Evolutionary conservation across 768 basidiomycete species (phyloP).

Genomic region (Dictyophora rubrovolvata): DNA sequence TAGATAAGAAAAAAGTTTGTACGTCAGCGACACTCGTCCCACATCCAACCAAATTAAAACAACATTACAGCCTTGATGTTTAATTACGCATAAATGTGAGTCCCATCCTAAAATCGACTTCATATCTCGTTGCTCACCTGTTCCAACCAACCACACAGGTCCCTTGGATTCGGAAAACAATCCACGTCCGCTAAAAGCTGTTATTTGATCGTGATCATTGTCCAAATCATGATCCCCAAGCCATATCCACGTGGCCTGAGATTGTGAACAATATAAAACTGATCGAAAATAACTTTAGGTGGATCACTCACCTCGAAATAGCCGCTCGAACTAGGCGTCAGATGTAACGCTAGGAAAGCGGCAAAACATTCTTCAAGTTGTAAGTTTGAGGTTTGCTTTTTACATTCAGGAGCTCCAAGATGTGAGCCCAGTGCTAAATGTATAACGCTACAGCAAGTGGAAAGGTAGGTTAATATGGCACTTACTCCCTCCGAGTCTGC

Average conservation of each 20-base stretch:
- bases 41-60: background rate
- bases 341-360: slow-evolving; percentile 56
- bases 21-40: background rate
- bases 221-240: slow-evolving; percentile 77
- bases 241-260: slow-evolving; percentile 70
- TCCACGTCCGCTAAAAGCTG: slow-evolving; percentile 56
- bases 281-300: background rate
- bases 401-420: slow-evolving; percentile 25
- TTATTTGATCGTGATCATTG: slow-evolving; percentile 33
- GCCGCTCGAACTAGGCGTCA: slow-evolving; percentile 30
- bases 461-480: background rate
- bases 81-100: background rate
- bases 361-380: slow-evolving; percentile 37
- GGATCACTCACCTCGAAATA: slow-evolving; percentile 20
- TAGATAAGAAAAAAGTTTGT: slow-evolving; percentile 13
- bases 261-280: background rate
- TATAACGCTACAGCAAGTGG: background rate
- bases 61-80: background rate
- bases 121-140: slow-evolving; percentile 23
- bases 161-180: slow-evolving; percentile 64
- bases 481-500: slow-evolving; percentile 2
- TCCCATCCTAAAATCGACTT: background rate
- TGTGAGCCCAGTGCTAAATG: slow-evolving; percentile 2
- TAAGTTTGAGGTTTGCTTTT: slow-evolving; percentile 16
- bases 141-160: slow-evolving; percentile 78